Conservation (phyloP, 2,329 filamentous ascomycete genomes). For the Pseudocercospora crystallina region DNA sequence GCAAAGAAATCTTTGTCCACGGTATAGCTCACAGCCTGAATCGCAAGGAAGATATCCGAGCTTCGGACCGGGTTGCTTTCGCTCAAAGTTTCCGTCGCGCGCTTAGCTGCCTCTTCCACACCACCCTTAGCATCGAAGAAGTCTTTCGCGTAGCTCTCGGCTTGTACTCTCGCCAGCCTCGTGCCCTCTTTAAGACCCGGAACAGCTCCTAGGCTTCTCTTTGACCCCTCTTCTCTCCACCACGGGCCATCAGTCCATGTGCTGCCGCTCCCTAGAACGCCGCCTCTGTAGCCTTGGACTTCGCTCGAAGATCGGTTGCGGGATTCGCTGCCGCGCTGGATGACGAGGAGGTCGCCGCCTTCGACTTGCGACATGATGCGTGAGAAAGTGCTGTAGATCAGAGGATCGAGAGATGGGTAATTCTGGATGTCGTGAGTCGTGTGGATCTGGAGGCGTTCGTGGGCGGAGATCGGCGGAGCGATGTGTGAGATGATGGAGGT, state of each 20-base stretch:
- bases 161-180: conserved; percentile 84
- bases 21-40: conserved; percentile 77
- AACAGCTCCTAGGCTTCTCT: conserved; percentile 76
- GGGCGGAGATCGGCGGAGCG: conserved; percentile 91
- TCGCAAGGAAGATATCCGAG: conserved; percentile 91
- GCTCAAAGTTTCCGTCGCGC: conserved; percentile 74
- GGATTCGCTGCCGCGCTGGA: conserved; percentile 88
- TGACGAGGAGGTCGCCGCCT: conserved; percentile 88
- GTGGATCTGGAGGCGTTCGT: conserved; percentile 95
- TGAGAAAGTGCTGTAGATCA: conserved; percentile 88
- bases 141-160: conserved; percentile 82
- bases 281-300: conserved; percentile 54
- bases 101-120: conserved; percentile 73
- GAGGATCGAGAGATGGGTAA: conserved; percentile 89
- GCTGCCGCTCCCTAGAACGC: conserved; percentile 40
- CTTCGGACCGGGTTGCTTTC: conserved; percentile 87
- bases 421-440: conserved; percentile 93
- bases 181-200: conserved; percentile 81
- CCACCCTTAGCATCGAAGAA: conserved; percentile 79
- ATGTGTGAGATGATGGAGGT: conserved; percentile 93
- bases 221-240: conserved; percentile 70
- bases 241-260: conserved; percentile 94
- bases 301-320: conserved; percentile 61
- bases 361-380: conserved; percentile 99
- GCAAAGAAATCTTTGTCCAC: conserved; percentile 67